A percentile compares a stretch with the other conserved stretches of the same genome.
These are phyloP conservation scores for Daldinia decipiens DNA, from an alignment of 495 filamentous ascomycete species.

Conservation along the genomic window DNA sequence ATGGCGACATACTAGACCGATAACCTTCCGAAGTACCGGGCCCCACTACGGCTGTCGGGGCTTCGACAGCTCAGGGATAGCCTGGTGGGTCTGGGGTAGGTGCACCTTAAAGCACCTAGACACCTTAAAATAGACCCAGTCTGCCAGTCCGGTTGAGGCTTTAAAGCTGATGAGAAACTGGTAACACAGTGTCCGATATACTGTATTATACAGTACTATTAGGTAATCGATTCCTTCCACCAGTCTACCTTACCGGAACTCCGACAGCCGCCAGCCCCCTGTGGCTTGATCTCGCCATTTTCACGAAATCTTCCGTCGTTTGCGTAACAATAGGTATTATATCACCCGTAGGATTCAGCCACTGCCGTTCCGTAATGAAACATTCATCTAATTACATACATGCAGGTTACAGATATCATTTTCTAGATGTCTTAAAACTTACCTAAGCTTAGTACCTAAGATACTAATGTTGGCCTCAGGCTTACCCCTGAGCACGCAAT, in stretches of 20 bases:
- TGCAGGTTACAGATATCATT: background rate
- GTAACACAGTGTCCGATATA: constrained; percentile 22
- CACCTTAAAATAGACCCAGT: constrained; percentile 31
- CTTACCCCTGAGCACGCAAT: background rate
- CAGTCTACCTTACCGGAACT: constrained; percentile 18
- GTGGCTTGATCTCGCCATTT: constrained; percentile 43
- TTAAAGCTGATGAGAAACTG: background rate
- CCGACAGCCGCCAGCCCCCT: constrained; percentile 40
- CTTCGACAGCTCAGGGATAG: constrained; percentile 24
- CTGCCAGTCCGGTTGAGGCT: constrained; percentile 18
- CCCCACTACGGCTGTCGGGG: constrained; percentile 40
- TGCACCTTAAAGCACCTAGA: background rate
- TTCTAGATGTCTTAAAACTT: background rate
- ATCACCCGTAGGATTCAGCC: constrained; percentile 27
- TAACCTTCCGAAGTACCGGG: constrained; percentile 37
- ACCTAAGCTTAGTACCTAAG: background rate
- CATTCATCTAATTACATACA: too few species aligned
- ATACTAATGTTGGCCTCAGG: background rate
- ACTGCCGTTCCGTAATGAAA: constrained; percentile 21
- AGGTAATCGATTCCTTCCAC: constrained; percentile 24
- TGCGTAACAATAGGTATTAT: constrained; percentile 19
- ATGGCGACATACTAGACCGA: constrained; percentile 44
- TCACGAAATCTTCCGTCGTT: constrained; percentile 30
- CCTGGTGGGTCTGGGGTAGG: constrained; percentile 40
- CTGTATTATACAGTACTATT: constrained; percentile 8